Evolutionary conservation across 2,329 filamentous ascomycete genomes (phyloP).

Genomic region (Emmonsiellopsis sp.): DNA sequence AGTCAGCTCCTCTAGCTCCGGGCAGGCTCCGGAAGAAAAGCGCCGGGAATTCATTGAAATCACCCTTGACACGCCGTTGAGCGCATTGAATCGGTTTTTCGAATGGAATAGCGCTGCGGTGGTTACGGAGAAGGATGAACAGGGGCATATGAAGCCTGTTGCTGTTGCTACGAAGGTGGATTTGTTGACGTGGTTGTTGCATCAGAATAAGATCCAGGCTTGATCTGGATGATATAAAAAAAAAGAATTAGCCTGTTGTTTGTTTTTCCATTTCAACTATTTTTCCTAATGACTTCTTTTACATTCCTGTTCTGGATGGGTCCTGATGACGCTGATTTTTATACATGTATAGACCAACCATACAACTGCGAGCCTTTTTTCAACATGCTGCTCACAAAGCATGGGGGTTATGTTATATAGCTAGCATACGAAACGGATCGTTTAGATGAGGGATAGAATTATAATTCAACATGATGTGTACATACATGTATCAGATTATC

Average conservation of each 20-base stretch:
- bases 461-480: too few relatives aligned
- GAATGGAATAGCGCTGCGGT: slow-evolving; percentile 97
- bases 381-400: too few relatives aligned
- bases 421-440: too few relatives aligned
- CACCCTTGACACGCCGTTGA: slow-evolving; percentile 77
- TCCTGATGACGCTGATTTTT: too few relatives aligned
- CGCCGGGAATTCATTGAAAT: slow-evolving; percentile 80
- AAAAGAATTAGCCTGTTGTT: slow-evolving; percentile 7
- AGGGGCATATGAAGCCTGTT: slow-evolving; percentile 62
- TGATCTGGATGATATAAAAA: slow-evolving; percentile 9
- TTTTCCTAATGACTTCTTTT: slow-evolving; percentile 1
- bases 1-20: background rate
- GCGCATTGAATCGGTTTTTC: slow-evolving; percentile 80
- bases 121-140: slow-evolving; percentile 66
- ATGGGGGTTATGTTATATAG: too few relatives aligned
- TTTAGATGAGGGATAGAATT: too few relatives aligned
- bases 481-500: too few relatives aligned
- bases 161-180: slow-evolving; percentile 97
- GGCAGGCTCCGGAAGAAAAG: slow-evolving; percentile 28
- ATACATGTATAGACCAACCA: too few relatives aligned
- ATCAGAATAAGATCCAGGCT: slow-evolving; percentile 36
- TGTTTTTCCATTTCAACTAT: slow-evolving; percentile 13
- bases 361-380: too few relatives aligned
- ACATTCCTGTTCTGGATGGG: too few relatives aligned
- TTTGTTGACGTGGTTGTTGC: slow-evolving; percentile 83